Evolutionary conservation across 768 basidiomycete species (phyloP), one percentile per base, ranked within the genome.

Genomic region (Mycena alexandri): DNA sequence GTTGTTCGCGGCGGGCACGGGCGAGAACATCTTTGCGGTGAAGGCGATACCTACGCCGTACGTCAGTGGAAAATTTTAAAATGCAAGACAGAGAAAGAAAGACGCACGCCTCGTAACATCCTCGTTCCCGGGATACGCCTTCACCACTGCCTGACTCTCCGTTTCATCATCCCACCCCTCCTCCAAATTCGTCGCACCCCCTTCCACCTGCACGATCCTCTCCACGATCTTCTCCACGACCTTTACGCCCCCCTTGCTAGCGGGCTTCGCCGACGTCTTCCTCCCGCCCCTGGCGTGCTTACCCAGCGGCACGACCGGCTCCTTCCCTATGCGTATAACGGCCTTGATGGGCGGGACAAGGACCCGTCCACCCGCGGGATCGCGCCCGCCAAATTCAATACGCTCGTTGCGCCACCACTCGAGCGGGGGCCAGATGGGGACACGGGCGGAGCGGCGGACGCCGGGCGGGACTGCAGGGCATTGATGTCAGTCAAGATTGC

Each of bases 361-460:
- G 22, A 85, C 80, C 11, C 79, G 68, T 24, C 82, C 86, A 9
- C 84, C 83, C 6, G 84, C 80, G 14, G 72, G 65, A 4, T 75
- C 71, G 13, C 75, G 72, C 58, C 89, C 86, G 8, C 91, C 91
- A 73, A 95, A 98, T 2, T 96, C 90, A 24, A 95, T 86, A 68
- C 89, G 91, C 79, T 99, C 97, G 71, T 89, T 88, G n/a, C 95
- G 88, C 97, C 97, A 99, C 83, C 86, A 97, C 44, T 94, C 93
- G 41, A 99, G 82, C 5, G 96, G 97, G 54, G 80, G 80, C 72
- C 88, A 89, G 36, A 38, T 38, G 38, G 88, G 88, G 59, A 86
- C 82, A 24, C 96, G 89, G 53, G 81, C 80, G 34, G 94, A 91
- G 55, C 92, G 89, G 19, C 95, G 90, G 2, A 93, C 81, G 24